Conservation (phyloP, 1,284 basidiomycete species). For the Coniophora puteana region DNA sequence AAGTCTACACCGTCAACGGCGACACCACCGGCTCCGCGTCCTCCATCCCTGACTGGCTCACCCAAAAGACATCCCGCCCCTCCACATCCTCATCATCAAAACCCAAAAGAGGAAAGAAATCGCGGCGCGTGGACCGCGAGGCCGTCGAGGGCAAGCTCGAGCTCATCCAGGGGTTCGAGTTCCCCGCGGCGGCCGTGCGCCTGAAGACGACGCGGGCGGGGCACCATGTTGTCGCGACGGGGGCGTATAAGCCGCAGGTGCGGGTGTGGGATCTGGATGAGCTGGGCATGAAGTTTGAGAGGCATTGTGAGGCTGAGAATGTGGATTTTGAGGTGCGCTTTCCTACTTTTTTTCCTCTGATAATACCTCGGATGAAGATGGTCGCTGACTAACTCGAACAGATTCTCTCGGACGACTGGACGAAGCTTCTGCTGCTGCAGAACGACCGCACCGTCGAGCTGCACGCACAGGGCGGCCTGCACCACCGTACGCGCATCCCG, state of each 20-base stretch:
- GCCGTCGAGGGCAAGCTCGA: constrained; percentile 78
- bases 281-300: constrained; percentile 92
- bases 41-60: constrained; percentile 87
- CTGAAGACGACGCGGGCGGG: constrained; percentile 92
- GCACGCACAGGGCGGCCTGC: constrained; percentile 92
- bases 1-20: constrained; percentile 91
- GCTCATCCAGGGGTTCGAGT: constrained; percentile 94
- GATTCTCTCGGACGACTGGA: constrained; percentile 99
- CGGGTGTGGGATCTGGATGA: constrained; percentile 95
- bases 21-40: constrained; percentile 79
- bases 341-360: constrained; percentile 27
- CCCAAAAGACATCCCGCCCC: constrained; percentile 66
- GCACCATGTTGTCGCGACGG: constrained; percentile 89
- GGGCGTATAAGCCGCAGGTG: constrained; percentile 98
- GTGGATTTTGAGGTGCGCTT: constrained; percentile 94
- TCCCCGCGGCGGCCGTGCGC: constrained; percentile 93
- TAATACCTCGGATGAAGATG: neutral
- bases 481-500: constrained; percentile 92
- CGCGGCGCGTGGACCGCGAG: constrained; percentile 62
- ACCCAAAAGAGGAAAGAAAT: constrained; percentile 50
- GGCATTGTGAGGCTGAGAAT: constrained; percentile 96
- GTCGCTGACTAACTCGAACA: constrained; percentile 28
- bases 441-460: constrained; percentile 93
- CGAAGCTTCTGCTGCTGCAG: constrained; percentile 96
- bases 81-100: no score